These are phyloP conservation scores for Pseudopithomyces maydicus DNA, from an alignment of 2,329 filamentous ascomycete genomes.

Conservation along the genomic window DNA sequence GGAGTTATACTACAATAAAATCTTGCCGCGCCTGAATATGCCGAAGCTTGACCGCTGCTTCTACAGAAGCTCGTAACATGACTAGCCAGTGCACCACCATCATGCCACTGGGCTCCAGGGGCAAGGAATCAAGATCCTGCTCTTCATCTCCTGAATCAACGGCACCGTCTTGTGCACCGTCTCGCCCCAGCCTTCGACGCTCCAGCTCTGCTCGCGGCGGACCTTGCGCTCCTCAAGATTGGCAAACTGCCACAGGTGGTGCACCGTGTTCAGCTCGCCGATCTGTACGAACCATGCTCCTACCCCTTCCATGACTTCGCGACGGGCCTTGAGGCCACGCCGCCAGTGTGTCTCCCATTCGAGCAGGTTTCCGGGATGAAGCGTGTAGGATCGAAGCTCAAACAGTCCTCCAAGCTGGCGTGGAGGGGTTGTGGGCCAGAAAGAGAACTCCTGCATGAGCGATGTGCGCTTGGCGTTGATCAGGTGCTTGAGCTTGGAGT, in stretches of 20 bases:
- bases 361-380: conserved; percentile 92
- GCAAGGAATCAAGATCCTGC: conserved; percentile 89
- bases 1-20: conserved; percentile 6
- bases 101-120: conserved; percentile 93
- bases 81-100: conserved; percentile 11
- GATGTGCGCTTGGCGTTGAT: conserved; percentile 85
- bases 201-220: conserved; percentile 92
- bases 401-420: conserved; percentile 90
- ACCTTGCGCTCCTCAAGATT: conserved; percentile 92
- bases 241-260: conserved; percentile 98
- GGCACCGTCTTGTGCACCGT: conserved; percentile 99
- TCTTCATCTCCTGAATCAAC: conserved; percentile 96
- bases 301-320: conserved; percentile 98
- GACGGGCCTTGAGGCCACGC: conserved; percentile 83
- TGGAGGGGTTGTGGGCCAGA: conserved; percentile 95
- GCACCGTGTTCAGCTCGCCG: conserved; percentile 94
- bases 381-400: conserved; percentile 93
- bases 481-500: conserved; percentile 80
- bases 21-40: conserved; percentile 2
- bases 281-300: conserved; percentile 99
- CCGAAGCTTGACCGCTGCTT: not conserved
- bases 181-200: conserved; percentile 91
- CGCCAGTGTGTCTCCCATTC: conserved; percentile 99
- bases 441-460: conserved; percentile 99
- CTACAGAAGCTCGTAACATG: not conserved